Base-by-base conservation (phyloP, 768 basidiomycete genomes). In the Cantharellus anzutake region DNA sequence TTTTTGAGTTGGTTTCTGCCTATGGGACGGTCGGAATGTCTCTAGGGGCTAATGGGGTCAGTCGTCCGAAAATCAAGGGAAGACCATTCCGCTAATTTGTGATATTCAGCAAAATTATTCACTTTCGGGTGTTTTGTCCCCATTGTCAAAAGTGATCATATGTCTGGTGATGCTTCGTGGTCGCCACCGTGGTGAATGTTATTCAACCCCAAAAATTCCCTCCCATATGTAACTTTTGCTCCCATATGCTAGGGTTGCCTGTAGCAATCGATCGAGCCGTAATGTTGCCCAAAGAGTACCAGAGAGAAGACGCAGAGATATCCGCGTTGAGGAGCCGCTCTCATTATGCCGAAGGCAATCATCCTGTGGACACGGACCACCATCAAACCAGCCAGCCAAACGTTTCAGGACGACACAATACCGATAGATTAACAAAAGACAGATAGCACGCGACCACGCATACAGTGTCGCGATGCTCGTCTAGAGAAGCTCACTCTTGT, bases 101-200 rank as follows among this genome's bases (percentile, higher is more conserved):
- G 39, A 11, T 2, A 73, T 74, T 11, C 63, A 96, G 91, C 75
- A 79, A 67, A 84, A 86, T 67, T 88, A 80, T 65, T 88, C 87
- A 0, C 77, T 97, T 59, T 79, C 80, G 3, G 93, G 90, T 2
- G 79, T 83, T 5, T 81, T 93, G 61, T 73, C 76, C 11, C 78
- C 84, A 0, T 70, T 96, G 3, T 92, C 91, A 0, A 98, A 98
- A 70, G 76, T 98, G 41, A 81, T 98, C 60, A 65, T 97, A 37
- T 83, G 81, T 66, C 69, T 79, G 5, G 90, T 98, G 64, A 98
- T 98, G 89, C 77, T 99, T 62, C 85, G 96, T 60, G 91, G 92
- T 4, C 79, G 90, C 7, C 92, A 97, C 69, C 83, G 92, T 53
- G 88, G 89, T 55, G 35, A 11, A 1, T 11, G 37, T 56, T 70